Conservation (phyloP, 2,329 filamentous ascomycete species). For the Exophiala aquamarina region DNA sequence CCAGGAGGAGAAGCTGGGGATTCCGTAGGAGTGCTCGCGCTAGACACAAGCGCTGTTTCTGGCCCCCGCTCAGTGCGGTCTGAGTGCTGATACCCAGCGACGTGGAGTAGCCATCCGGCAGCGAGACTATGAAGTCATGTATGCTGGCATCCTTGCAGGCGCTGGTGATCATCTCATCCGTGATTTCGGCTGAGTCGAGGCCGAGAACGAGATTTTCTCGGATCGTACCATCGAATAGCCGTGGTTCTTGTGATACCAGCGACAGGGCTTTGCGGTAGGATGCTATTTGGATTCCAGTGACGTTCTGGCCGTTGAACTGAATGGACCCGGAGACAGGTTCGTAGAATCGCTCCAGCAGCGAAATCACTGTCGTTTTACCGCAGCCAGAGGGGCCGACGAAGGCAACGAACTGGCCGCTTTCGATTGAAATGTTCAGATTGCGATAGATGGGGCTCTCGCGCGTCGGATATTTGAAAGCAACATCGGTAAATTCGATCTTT, state of each 20-base stretch:
- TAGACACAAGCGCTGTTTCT: constrained; percentile 57
- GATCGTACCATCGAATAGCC: constrained; percentile 46
- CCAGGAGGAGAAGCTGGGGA: constrained; percentile 55
- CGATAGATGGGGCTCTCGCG: constrained; percentile 33
- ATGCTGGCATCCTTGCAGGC: constrained; percentile 55
- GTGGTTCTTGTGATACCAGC: constrained; percentile 45
- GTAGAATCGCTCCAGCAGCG: constrained; percentile 50
- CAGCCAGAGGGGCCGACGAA: constrained; percentile 51
- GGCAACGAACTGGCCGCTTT: constrained; percentile 44
- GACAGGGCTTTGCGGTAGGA: constrained; percentile 36
- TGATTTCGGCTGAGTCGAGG: constrained; percentile 32
- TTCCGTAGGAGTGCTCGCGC: constrained; percentile 55
- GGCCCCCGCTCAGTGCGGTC: constrained; percentile 53
- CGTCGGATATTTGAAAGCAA: constrained; percentile 39
- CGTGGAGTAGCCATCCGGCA: constrained; percentile 53
- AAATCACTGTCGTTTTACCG: constrained; percentile 48
- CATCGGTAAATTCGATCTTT: constrained; percentile 34
- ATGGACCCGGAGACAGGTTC: constrained; percentile 42
- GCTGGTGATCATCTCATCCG: constrained; percentile 44
- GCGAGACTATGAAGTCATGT: constrained; percentile 52
- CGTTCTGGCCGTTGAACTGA: constrained; percentile 34
- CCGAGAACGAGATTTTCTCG: constrained; percentile 51
- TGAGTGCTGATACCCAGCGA: constrained; percentile 50
- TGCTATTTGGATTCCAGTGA: constrained; percentile 30
- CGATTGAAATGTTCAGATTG: constrained; percentile 34